A percentile compares a stretch with the other conserved stretches of the same genome.
These are phyloP conservation scores for Phytophthora meadii DNA, from an alignment of 352 stramenopile genomes.

Conservation along the genomic window DNA sequence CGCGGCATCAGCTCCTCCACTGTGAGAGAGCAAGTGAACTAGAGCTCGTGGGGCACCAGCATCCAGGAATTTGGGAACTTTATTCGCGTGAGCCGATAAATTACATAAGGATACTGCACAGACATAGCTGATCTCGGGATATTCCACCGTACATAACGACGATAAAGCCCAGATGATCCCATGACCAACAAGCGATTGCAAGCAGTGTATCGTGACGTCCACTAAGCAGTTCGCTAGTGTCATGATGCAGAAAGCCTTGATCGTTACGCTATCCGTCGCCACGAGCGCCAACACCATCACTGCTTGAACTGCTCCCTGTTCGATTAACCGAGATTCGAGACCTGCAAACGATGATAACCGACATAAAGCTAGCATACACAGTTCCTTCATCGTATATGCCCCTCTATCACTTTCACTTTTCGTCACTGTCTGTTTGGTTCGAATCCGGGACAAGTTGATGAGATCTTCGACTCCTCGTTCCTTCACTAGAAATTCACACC, in stretches of 20 bases:
- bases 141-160: constrained; percentile 71
- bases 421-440: constrained; percentile 35
- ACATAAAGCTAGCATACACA: constrained; percentile 75
- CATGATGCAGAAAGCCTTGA: constrained; percentile 81
- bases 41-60: constrained; percentile 69
- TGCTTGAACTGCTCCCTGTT: constrained; percentile 74
- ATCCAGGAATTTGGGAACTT: constrained; percentile 74
- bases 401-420: constrained; percentile 9
- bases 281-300: constrained; percentile 80
- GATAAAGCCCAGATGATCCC: constrained; percentile 80
- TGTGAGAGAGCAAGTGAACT: constrained; percentile 62
- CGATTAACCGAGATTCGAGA: constrained; percentile 68
- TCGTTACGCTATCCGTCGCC: constrained; percentile 60
- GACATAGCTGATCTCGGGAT: constrained; percentile 54
- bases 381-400: constrained; percentile 59
- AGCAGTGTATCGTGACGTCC: constrained; percentile 59
- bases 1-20: constrained; percentile 29
- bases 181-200: constrained; percentile 70
- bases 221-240: constrained; percentile 81
- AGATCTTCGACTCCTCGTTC: constrained; percentile 74
- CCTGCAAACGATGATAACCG: constrained; percentile 72
- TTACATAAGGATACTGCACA: constrained; percentile 85
- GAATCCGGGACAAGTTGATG: constrained; percentile 65
- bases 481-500: constrained; percentile 77
- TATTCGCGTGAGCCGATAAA: constrained; percentile 60